Base-by-base conservation (phyloP, 306 rosid genomes). In the Calophaca sinica region DNA sequence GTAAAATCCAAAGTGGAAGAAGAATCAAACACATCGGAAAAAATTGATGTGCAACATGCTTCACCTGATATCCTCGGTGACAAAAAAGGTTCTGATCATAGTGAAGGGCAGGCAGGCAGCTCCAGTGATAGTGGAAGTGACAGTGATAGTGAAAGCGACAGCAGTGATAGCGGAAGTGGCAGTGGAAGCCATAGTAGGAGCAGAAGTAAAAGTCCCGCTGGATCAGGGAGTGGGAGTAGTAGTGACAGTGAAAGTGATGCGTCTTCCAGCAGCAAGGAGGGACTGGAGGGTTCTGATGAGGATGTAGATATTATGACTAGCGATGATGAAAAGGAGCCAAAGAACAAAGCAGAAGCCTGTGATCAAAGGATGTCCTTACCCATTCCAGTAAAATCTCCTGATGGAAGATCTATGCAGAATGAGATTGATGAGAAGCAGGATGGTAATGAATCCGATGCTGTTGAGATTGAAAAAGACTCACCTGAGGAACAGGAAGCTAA, bases 221-320 rank as follows among this genome's bases (percentile, higher is more conserved):
- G 89, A 72, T 85, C 91, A 45, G 89, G 88, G 80, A 91, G 96
- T 72, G 92, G 87, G 76, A 94, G 97, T 81, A 92, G 94, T 58
- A 90, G 93, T 55, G 98, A 94, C 75, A 92, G 98, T 70, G 99
- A 92, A 82, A 96, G 96, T 38, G 99, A 92, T 31, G 88, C 88
- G 35, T 90, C 99, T 77, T 87, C 96, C 67, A 96, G 90, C 79
- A 89, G 99, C 84, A 86, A 90, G 83, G 89, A 89, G 58, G 77
- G 68, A n/a, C 66, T 35, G 13, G 81, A 81, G 79, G 99, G 82
- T 74, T 90, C 97, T 74, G 99, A 96, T 67, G 97, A 81, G 93
- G 99, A 96, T 72, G 96, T 96, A 55, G 93, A 96, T 84, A 96
- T 96, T 66, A 85, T 96, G 96, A 88, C 93, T n/a, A 91, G 98